A percentile compares a stretch with the other conserved stretches of the same genome.
These are phyloP conservation scores for Saturnispora zaruensis DNA, from an alignment of 805 yeast species.

Conservation along the genomic window DNA sequence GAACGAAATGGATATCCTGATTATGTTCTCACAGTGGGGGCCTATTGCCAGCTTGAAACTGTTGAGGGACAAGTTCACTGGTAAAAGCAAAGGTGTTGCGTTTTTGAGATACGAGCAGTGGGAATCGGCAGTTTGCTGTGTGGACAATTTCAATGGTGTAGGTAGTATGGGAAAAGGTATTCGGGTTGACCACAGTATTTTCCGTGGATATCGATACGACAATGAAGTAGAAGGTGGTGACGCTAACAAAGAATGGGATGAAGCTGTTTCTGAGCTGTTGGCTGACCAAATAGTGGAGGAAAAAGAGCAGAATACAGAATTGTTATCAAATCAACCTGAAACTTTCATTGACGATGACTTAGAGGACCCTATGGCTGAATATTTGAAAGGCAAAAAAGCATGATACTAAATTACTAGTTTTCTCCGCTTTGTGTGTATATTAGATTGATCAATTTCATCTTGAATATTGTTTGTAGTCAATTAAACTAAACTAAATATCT, in stretches of 20 bases:
- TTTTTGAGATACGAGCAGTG: slow-evolving; percentile 78
- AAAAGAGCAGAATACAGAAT: neutral
- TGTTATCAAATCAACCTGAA: neutral
- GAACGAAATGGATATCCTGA: slow-evolving; percentile 66
- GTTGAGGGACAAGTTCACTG: slow-evolving; percentile 55
- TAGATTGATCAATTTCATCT: neutral
- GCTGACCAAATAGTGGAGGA: neutral
- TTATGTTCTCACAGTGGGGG: slow-evolving; percentile 84
- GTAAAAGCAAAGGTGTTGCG: slow-evolving; percentile 67
- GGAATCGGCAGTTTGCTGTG: slow-evolving; percentile 71
- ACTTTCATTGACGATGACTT: neutral
- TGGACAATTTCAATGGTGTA: slow-evolving; percentile 77
- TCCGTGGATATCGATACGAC: slow-evolving; percentile 5
- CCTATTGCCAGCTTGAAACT: slow-evolving; percentile 69
- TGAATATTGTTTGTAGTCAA: neutral
- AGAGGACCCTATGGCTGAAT: slow-evolving; percentile 6
- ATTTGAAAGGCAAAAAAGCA: slow-evolving; percentile 1
- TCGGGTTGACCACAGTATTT: slow-evolving; percentile 3
- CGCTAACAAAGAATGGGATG: slow-evolving; percentile 10
- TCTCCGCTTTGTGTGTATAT: neutral
- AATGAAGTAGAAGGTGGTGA: slow-evolving; percentile 6
- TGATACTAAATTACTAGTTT: neutral
- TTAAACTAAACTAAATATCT: neutral
- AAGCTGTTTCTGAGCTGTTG: neutral
- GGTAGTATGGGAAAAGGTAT: neutral